phyloP scores from a whole-genome alignment of 2,329 filamentous ascomycete species.

The Arachnomyces sp. region DNA sequence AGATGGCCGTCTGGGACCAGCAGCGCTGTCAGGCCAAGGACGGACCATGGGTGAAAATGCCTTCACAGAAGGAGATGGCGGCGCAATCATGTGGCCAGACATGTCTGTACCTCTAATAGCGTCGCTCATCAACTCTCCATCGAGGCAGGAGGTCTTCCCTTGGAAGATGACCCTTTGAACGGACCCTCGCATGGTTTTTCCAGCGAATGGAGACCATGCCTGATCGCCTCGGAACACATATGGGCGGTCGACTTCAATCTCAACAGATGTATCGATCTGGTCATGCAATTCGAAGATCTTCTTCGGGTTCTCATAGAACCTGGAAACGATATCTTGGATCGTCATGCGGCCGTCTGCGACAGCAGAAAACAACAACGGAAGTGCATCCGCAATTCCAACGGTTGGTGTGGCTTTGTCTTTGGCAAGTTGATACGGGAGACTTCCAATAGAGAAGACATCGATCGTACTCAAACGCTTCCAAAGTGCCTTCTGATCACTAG shows the following conservation, averaged over 20 bases:
- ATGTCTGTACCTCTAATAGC: slow-evolving; percentile 62
- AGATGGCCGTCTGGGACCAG: slow-evolving; percentile 32
- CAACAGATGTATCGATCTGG: slow-evolving; percentile 63
- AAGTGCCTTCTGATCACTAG: slow-evolving; percentile 61
- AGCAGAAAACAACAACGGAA: slow-evolving; percentile 68
- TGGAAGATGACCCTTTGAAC: slow-evolving; percentile 71
- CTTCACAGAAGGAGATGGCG: slow-evolving; percentile 53
- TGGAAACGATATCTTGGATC: slow-evolving; percentile 62
- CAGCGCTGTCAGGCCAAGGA: slow-evolving; percentile 27
- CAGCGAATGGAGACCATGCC: slow-evolving; percentile 65
- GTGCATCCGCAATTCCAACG: slow-evolving; percentile 63
- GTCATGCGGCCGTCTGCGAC: slow-evolving; percentile 66
- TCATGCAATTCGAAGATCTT: slow-evolving; percentile 77
- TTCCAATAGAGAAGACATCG: slow-evolving; percentile 73
- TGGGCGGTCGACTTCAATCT: slow-evolving; percentile 67
- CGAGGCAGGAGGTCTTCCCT: slow-evolving; percentile 65
- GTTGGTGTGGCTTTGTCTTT: slow-evolving; percentile 50
- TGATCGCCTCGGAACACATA: slow-evolving; percentile 50
- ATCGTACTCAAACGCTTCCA: slow-evolving; percentile 68
- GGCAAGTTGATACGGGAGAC: slow-evolving; percentile 68
- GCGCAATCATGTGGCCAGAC: slow-evolving; percentile 55
- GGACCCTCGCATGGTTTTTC: slow-evolving; percentile 59
- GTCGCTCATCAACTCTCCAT: slow-evolving; percentile 55
- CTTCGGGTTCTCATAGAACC: slow-evolving; percentile 71
- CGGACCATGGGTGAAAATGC: slow-evolving; percentile 35